phyloP scores from a whole-genome alignment of 768 basidiomycete genomes.

The Mycena haematopus region DNA sequence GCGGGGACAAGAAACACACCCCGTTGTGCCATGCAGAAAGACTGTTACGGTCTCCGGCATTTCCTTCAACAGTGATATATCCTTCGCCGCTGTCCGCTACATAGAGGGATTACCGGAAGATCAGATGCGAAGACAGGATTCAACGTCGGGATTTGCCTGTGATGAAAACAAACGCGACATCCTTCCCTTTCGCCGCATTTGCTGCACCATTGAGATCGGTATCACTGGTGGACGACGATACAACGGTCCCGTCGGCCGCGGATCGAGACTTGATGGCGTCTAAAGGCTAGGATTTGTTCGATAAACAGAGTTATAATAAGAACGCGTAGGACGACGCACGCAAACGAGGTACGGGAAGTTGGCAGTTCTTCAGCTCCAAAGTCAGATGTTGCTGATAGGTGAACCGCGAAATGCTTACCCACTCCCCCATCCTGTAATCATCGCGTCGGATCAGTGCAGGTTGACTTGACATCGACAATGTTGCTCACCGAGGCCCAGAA shows the following conservation, averaged over 20 bases:
- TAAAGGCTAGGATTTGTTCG: constrained; percentile 40
- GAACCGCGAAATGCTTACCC: constrained; percentile 56
- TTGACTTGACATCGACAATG: not conserved
- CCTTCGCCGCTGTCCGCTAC: constrained; percentile 40
- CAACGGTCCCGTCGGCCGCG: constrained; percentile 43
- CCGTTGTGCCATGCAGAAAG: constrained; percentile 58
- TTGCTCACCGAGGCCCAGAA: constrained; percentile 68
- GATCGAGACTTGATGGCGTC: constrained; percentile 54
- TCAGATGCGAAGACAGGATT: not conserved
- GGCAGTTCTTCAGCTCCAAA: constrained; percentile 41
- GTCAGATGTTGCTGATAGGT: constrained; percentile 34
- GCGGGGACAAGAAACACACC: constrained; percentile 34
- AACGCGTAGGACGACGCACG: constrained; percentile 37
- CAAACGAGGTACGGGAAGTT: constrained; percentile 58
- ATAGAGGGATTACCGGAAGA: not conserved
- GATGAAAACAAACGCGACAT: constrained; percentile 61
- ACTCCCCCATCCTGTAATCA: constrained; percentile 50
- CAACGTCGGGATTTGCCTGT: constrained; percentile 39
- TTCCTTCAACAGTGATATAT: constrained; percentile 54
- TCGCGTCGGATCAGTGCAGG: not conserved
- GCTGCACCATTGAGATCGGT: constrained; percentile 54
- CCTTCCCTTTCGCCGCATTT: constrained; percentile 50
- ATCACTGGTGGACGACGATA: constrained; percentile 57
- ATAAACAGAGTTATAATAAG: not conserved
- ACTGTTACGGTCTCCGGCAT: constrained; percentile 61